Evolutionary conservation across 2,329 filamentous ascomycete species (phyloP).

Genomic region (Cladobotryum mycophilum): DNA sequence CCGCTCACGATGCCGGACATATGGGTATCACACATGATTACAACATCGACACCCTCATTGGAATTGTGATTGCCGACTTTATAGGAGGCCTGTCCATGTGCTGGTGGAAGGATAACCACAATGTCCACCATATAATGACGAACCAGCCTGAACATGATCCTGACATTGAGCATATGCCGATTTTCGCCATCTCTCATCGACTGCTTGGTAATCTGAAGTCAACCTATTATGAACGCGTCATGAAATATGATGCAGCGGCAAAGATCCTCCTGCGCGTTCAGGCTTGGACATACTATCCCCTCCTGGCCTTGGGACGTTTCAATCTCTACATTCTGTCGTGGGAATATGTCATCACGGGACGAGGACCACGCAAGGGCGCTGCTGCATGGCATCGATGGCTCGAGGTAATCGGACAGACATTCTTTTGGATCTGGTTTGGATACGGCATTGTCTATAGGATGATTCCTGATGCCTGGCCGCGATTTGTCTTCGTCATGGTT

Average conservation of each 20-base stretch:
- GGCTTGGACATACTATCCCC: constrained; percentile 61
- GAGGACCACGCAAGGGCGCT: constrained; percentile 47
- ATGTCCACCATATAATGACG: constrained; percentile 61
- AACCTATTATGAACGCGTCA: constrained; percentile 59
- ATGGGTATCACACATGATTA: constrained; percentile 57
- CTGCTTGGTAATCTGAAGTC: constrained; percentile 60
- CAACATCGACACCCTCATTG: constrained; percentile 51
- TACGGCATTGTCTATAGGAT: constrained; percentile 57
- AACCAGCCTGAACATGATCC: constrained; percentile 57
- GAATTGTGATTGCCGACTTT: constrained; percentile 57
- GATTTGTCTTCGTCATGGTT: constrained; percentile 56
- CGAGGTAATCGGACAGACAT: constrained; percentile 57
- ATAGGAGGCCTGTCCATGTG: constrained; percentile 60
- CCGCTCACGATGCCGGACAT: constrained; percentile 60
- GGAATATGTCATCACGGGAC: constrained; percentile 49
- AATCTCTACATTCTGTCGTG: constrained; percentile 65
- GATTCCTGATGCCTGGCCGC: constrained; percentile 51
- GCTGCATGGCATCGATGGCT: constrained; percentile 63
- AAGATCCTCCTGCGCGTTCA: constrained; percentile 56
- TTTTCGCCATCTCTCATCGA: constrained; percentile 60
- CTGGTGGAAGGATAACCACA: constrained; percentile 66
- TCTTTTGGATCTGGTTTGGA: constrained; percentile 57
- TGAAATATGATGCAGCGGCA: constrained; percentile 56
- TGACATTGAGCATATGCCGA: constrained; percentile 60
- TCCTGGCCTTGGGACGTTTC: constrained; percentile 63